Evolutionary conservation across 495 filamentous ascomycete genomes (phyloP), one percentile per base, ranked within the genome.

Genomic region (Niebla homalea): DNA sequence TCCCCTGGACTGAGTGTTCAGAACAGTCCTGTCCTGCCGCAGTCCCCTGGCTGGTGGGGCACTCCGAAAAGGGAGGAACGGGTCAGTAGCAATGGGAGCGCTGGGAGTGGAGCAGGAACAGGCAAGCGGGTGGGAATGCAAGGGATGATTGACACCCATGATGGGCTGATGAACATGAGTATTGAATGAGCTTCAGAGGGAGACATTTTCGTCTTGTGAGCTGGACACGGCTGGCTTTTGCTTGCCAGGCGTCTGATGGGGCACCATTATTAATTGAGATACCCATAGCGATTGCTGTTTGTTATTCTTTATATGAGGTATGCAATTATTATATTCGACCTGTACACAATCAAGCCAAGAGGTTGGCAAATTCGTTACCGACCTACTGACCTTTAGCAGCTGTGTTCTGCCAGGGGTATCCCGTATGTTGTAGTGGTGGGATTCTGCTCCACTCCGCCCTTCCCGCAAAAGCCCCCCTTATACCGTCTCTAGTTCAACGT

Each of bases 101-200:
- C 50, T 20, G 52, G 55, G 14, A 60, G 65, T 43, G 51, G 62
- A 37, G 46, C 64, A 2, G 70, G 70, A 20, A 67, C 69, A 12
- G 61, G 74, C 23, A 85, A 85, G 53, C 73, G 90, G 47, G 72
- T 97, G 23, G 94, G 93, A 19, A 74, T 93, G 47, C 92, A 97
- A 63, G 92, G 92, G 0, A 95, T 97, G 87, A 86, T 73, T 43
- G 93, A 97, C 68, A 92, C 93, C 3, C 85, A 87, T 59, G 92
- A 97, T 67, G 86, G 89, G 19, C 72, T 97, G 55, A 96, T 94
- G 85, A 88, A 92, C 59, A 90, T 98, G 88, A 95, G 86, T 62
- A 90, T 95, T 60, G 89, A 95, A 49, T 75, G 59, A 67, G 2
- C 23, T n/a, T 23, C 21, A 20, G 42, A 15, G 15, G 21, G 8